phyloP scores from a whole-genome alignment of 768 basidiomycete genomes.

The Harrya chromipes region DNA sequence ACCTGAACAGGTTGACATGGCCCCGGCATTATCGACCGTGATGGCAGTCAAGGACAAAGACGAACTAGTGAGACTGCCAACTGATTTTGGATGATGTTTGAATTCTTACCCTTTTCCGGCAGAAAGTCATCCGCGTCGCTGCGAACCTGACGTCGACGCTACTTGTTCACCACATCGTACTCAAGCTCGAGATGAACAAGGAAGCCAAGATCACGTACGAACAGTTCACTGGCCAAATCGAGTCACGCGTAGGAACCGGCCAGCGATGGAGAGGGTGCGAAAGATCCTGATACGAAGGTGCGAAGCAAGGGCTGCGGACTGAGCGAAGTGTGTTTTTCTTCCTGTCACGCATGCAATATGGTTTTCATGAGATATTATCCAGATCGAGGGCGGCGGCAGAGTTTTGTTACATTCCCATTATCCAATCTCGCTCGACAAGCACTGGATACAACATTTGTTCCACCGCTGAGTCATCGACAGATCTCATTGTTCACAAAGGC shows the following conservation, averaged over 20 bases:
- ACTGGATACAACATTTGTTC: constrained; percentile 86
- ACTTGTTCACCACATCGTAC: constrained; percentile 79
- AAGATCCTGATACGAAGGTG: constrained; percentile 91
- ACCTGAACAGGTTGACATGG: constrained; percentile 79
- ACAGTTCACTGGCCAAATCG: constrained; percentile 78
- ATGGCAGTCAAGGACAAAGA: constrained; percentile 91
- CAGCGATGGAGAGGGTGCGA: constrained; percentile 54
- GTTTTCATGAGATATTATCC: constrained; percentile 8
- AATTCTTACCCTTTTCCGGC: constrained; percentile 10
- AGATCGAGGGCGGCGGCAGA: constrained; percentile 90
- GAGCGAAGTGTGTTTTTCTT: constrained; percentile 62
- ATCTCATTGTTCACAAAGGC: constrained; percentile 82
- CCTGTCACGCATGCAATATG: neutral
- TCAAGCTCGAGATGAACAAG: constrained; percentile 85
- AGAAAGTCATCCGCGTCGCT: constrained; percentile 80
- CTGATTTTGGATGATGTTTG: neutral
- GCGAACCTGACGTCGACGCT: constrained; percentile 81
- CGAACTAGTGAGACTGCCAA: constrained; percentile 65
- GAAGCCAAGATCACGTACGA: constrained; percentile 92
- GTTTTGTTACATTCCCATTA: constrained; percentile 93
- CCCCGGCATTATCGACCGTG: constrained; percentile 67
- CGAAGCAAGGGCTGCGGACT: constrained; percentile 80
- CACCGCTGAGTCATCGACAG: constrained; percentile 80
- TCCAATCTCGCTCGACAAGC: constrained; percentile 85
- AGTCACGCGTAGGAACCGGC: constrained; percentile 84